Evolutionary conservation across 176 grass and related monocot species (phyloP).

Genomic region (Carex pumila): DNA sequence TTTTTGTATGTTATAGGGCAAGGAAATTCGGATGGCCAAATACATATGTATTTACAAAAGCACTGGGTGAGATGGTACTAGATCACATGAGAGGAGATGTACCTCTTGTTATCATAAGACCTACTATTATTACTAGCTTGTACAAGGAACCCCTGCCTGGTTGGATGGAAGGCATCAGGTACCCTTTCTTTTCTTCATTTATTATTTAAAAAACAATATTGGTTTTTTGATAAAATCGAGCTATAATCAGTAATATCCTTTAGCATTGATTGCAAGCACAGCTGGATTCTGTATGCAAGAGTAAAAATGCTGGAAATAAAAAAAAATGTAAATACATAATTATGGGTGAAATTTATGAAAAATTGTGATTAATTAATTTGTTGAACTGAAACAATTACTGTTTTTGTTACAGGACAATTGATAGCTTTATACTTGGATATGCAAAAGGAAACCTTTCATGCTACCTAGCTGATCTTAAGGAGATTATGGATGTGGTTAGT

Average conservation of each 20-base stretch:
- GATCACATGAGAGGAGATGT: constrained; percentile 18
- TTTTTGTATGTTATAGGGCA: constrained; percentile 30
- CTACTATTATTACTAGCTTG: constrained; percentile 71
- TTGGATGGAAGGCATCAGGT: constrained; percentile 80
- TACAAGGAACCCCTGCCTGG: constrained; percentile 54
- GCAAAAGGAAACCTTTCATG: constrained; percentile 64
- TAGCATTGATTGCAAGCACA: neutral
- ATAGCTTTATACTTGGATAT: constrained; percentile 63
- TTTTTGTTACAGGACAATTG: constrained; percentile 46
- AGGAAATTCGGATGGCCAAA: constrained; percentile 76
- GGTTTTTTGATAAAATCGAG: too few relatives aligned
- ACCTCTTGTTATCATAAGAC: constrained; percentile 52
- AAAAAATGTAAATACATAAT: neutral
- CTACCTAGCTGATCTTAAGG: constrained; percentile 46
- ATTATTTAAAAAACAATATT: neutral
- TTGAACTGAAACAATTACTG: neutral
- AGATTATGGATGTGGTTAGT: constrained; percentile 61
- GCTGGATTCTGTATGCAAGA: neutral
- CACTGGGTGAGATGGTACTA: constrained; percentile 67
- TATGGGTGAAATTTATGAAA: neutral
- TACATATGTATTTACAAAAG: constrained; percentile 80
- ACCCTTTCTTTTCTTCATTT: neutral
- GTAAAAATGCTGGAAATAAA: neutral
- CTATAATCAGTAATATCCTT: too few relatives aligned
- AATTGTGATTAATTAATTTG: neutral